Percentiles rank a stretch among this genome's conserved stretches.
These are phyloP conservation scores for Claviceps maximensis DNA, from an alignment of 2,329 filamentous ascomycete genomes.

Conservation along the genomic window DNA sequence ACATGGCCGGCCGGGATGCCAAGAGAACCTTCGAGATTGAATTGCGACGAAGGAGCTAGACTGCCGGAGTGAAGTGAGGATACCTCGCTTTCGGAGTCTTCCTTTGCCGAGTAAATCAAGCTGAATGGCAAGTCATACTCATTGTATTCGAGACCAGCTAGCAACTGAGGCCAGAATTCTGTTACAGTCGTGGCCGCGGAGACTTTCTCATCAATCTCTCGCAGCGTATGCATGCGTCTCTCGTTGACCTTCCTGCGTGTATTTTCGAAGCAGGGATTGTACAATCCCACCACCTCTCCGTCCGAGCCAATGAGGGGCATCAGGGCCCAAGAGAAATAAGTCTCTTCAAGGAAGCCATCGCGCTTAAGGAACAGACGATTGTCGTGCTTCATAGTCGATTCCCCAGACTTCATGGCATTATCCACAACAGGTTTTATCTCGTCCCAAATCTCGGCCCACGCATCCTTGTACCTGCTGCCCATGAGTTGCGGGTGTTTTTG, in stretches of 20 bases:
- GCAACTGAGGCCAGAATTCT: constrained; percentile 60
- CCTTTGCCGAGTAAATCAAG: constrained; percentile 61
- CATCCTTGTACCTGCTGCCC: constrained; percentile 55
- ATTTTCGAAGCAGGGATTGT: constrained; percentile 73
- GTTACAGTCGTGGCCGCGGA: constrained; percentile 59
- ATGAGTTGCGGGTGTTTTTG: constrained; percentile 65
- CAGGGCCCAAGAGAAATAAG: constrained; percentile 73
- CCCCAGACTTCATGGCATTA: constrained; percentile 53
- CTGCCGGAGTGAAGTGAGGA: constrained; percentile 60
- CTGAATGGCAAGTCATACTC: constrained; percentile 65
- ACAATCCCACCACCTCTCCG: constrained; percentile 61
- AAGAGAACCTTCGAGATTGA: constrained; percentile 58
- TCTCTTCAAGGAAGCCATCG: constrained; percentile 60
- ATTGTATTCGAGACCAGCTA: constrained; percentile 58
- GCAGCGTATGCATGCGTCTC: constrained; percentile 63
- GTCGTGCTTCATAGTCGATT: constrained; percentile 76
- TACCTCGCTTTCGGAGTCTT: constrained; percentile 58
- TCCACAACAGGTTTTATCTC: constrained; percentile 56
- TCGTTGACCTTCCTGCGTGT: constrained; percentile 67
- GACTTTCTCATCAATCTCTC: constrained; percentile 65
- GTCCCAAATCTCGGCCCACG: constrained; percentile 64
- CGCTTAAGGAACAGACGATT: constrained; percentile 62
- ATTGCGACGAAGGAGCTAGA: constrained; percentile 44
- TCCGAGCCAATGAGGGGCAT: constrained; percentile 64
- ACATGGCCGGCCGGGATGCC: constrained; percentile 54